A percentile compares a stretch with the other conserved stretches of the same genome.
Evolutionary conservation across 225 moss, liverwort and hornwort species (phyloP).

Genomic region (Pseudisothecium myosuroides): DNA sequence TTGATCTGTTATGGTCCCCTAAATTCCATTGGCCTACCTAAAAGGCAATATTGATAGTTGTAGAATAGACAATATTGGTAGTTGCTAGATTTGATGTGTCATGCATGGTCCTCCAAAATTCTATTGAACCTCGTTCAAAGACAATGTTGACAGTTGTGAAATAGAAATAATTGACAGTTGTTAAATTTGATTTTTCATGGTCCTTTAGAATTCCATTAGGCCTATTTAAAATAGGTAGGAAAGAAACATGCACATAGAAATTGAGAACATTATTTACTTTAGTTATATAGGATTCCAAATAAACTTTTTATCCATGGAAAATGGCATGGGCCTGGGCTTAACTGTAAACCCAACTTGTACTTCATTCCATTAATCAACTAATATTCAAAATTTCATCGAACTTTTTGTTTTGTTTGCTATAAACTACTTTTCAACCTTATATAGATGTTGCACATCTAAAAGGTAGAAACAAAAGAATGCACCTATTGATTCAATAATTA

Average conservation of each 20-base stretch:
- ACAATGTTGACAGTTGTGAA: neutral
- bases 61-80: neutral
- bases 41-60: neutral
- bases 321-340: neutral
- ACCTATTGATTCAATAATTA: too few species aligned
- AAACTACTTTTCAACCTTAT: neutral
- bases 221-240: neutral
- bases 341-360: neutral
- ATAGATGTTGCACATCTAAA: too few species aligned
- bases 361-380: neutral
- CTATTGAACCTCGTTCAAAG: neutral
- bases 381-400: neutral
- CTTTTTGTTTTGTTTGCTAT: neutral
- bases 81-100: rapidly evolving
- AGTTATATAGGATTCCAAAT: too few species aligned
- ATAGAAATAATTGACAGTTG: neutral
- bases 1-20: too few species aligned
- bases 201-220: rapidly evolving
- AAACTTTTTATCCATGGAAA: neutral
- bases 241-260: neutral
- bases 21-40: neutral
- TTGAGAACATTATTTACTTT: neutral
- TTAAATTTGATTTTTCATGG: rapidly evolving
- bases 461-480: too few species aligned
- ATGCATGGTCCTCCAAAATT: neutral